Evolutionary conservation across 1,284 basidiomycete species (phyloP).

Genomic region (Anthracocystis walkeri): DNA sequence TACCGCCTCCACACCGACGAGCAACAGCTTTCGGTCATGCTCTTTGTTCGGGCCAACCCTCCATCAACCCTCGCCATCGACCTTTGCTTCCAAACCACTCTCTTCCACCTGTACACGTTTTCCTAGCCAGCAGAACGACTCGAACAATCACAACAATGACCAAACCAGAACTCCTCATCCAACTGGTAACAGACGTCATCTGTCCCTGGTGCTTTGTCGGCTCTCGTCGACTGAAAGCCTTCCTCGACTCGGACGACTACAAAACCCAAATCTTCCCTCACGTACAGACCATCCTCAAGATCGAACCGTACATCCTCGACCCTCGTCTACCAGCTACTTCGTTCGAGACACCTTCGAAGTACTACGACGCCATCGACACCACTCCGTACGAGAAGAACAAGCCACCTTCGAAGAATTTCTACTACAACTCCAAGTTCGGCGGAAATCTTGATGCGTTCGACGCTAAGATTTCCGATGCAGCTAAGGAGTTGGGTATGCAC

Average conservation of each 20-base stretch:
- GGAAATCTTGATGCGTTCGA: conserved; percentile 52
- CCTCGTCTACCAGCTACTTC: conserved; percentile 40
- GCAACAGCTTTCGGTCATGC: neutral
- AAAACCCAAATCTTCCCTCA: conserved; percentile 42
- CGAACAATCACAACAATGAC: conserved; percentile 13
- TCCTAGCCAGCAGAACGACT: neutral
- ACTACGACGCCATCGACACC: conserved; percentile 48
- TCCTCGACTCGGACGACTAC: conserved; percentile 49
- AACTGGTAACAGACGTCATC: conserved; percentile 48
- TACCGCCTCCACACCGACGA: conserved; percentile 24
- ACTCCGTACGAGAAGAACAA: conserved; percentile 43
- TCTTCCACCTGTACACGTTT: neutral
- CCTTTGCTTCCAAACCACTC: neutral
- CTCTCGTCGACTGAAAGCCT: conserved; percentile 41
- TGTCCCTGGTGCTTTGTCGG: conserved; percentile 60
- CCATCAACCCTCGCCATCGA: neutral
- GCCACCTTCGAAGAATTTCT: conserved; percentile 51
- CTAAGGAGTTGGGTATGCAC: conserved; percentile 33
- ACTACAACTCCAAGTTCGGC: conserved; percentile 52
- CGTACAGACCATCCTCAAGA: conserved; percentile 38
- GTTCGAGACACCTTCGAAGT: conserved; percentile 37
- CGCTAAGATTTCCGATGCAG: conserved; percentile 44
- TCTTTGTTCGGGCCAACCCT: conserved; percentile 36
- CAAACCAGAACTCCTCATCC: conserved; percentile 50
- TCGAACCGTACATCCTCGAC: conserved; percentile 57